Base-by-base conservation (phyloP, 2,329 filamentous ascomycete species). In the Pestalotiopsis sp. region DNA sequence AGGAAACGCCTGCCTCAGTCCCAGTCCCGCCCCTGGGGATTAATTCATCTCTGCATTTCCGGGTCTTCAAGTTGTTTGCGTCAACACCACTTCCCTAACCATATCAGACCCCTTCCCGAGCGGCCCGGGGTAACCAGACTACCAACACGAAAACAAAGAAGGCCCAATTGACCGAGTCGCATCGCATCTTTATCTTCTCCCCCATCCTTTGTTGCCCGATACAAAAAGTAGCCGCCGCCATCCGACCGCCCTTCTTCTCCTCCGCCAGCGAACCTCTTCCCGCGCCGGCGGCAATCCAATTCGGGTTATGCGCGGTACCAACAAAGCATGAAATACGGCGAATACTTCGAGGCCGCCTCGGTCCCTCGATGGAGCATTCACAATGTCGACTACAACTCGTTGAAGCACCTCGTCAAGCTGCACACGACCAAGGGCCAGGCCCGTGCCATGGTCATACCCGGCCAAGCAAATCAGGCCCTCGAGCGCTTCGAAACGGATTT, bases 381-480 rank as follows among this genome's bases (percentile, higher is more conserved):
- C 79, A 96, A 97, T 80, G 90, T 97, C 80, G 93, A 96, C 80
- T 97, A 97, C 84, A 93, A 95, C 79, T 92, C 92, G 63, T 87
- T 97, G 72, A 97, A 97, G 81, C 87, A 93, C 78, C 86, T 93
- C 75, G 95, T 97, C 84, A 96, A 95, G 79, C 87, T 87, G 70
- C 89, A 94, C 77, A 97, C 93, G 1, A 91, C 90, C 13, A 88
- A 87, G 59, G 89, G 91, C 79, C 89, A 92, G 74, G 91, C 90
- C 63, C 84, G 84, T 36, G 91, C 92, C 60, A 89, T 94, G 68
- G 72, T 90, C 23, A 95, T 96, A 67, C 93, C 93, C 1, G 92
- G 92, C 17, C 89, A 92, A 67, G 85, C 85, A 72, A 89, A 91
- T 76, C 80, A 83, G 9, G 80, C 84, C 1, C 83, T 92, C 27